Percentiles rank a stretch among this genome's conserved stretches.
phyloP scores from a whole-genome alignment of 2,329 filamentous ascomycete genomes.

The Alternaria triticina region DNA sequence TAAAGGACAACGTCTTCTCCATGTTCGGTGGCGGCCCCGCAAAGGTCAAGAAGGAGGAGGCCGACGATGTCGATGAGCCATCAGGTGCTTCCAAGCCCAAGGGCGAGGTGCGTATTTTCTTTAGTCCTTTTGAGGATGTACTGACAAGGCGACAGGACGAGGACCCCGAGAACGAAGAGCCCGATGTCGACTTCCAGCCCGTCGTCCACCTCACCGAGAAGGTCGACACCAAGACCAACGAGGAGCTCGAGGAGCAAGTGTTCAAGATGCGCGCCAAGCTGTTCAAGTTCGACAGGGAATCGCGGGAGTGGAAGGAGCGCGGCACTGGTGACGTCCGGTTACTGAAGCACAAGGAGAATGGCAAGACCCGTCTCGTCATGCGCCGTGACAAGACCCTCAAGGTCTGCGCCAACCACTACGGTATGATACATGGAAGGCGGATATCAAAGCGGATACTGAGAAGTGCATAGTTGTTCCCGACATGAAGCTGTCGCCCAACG shows the following conservation, averaged over 20 bases:
- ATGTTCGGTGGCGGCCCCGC: conserved; percentile 99
- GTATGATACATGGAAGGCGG: conserved; percentile 61
- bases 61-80: conserved; percentile 74
- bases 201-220: conserved; percentile 96
- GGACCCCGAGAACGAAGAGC: conserved; percentile 84
- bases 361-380: conserved; percentile 98
- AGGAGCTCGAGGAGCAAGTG: conserved; percentile 94
- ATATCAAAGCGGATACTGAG: conserved; percentile 25
- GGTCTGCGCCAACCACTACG: conserved; percentile 99
- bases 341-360: conserved; percentile 98
- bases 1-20: conserved; percentile 77
- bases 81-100: conserved; percentile 75
- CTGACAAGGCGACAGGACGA: conserved; percentile 61
- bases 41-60: conserved; percentile 88
- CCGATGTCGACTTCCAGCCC: conserved; percentile 96
- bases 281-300: conserved; percentile 94
- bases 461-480: conserved; percentile 79
- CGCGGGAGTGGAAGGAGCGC: conserved; percentile 98
- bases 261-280: conserved; percentile 99
- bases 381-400: conserved; percentile 99
- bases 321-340: conserved; percentile 95
- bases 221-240: conserved; percentile 96
- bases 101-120: conserved; percentile 50
- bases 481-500: conserved; percentile 98
- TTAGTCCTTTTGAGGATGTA: neutral